Percentiles rank a stretch among this genome's conserved stretches.
Evolutionary conservation across 495 filamentous ascomycete species (phyloP).

Genomic region (Penicillium bovifimosum): DNA sequence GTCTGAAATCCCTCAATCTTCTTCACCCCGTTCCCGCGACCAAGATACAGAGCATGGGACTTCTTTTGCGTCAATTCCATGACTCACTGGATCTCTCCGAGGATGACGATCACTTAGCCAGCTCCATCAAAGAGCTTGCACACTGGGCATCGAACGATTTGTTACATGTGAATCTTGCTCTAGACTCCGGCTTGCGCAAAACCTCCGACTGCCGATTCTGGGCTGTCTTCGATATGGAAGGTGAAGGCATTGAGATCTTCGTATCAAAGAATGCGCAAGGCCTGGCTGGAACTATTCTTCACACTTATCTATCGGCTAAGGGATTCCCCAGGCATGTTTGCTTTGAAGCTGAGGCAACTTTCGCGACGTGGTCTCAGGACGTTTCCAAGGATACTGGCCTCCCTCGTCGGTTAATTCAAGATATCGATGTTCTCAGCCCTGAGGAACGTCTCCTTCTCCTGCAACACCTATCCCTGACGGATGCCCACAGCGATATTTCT

Average conservation of each 20-base stretch:
- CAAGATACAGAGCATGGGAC: slow-evolving; percentile 33
- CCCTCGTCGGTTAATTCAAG: slow-evolving; percentile 42
- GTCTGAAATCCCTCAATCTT: slow-evolving; percentile 40
- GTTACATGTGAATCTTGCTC: slow-evolving; percentile 38
- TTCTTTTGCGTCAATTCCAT: slow-evolving; percentile 30
- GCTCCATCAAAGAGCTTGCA: slow-evolving; percentile 30
- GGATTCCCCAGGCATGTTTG: slow-evolving; percentile 46
- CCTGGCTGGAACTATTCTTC: slow-evolving; percentile 45
- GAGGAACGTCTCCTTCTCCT: slow-evolving; percentile 47
- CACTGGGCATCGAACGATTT: slow-evolving; percentile 24
- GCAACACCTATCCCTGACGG: slow-evolving; percentile 44
- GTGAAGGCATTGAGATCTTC: slow-evolving; percentile 43
- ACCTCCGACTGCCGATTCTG: slow-evolving; percentile 47
- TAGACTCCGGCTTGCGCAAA: slow-evolving; percentile 53
- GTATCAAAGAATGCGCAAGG: slow-evolving; percentile 51
- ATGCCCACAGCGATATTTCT: slow-evolving; percentile 23
- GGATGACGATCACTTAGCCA: slow-evolving; percentile 17
- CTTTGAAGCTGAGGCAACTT: slow-evolving; percentile 45
- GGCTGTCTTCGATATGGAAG: slow-evolving; percentile 48
- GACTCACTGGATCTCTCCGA: slow-evolving; percentile 15
- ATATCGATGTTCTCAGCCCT: slow-evolving; percentile 50
- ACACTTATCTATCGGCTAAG: slow-evolving; percentile 51
- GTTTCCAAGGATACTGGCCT: slow-evolving; percentile 31
- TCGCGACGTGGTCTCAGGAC: slow-evolving; percentile 37
- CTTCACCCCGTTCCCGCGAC: slow-evolving; percentile 38